These are phyloP conservation scores for Coniferiporia weirii DNA, from an alignment of 1,284 basidiomycete genomes.

Conservation along the genomic window DNA sequence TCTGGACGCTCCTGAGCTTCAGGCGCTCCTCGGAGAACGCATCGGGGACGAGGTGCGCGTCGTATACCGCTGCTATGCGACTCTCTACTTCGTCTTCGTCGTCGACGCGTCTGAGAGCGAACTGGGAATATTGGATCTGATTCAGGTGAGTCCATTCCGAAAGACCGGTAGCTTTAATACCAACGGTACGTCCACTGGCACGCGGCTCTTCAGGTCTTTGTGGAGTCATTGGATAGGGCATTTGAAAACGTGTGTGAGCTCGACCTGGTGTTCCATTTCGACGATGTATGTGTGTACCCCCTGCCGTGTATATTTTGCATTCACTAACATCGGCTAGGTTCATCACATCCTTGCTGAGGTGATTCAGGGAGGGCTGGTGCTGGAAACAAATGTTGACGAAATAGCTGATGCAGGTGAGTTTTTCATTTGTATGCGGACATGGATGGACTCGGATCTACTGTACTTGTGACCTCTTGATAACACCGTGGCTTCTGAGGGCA, in stretches of 20 bases:
- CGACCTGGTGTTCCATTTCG: slow-evolving; percentile 98
- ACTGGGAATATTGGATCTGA: slow-evolving; percentile 92
- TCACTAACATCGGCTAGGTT: slow-evolving; percentile 46
- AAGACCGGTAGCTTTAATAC: not conserved
- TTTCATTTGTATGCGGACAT: not conserved
- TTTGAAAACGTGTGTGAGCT: slow-evolving; percentile 99
- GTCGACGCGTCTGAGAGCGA: slow-evolving; percentile 92
- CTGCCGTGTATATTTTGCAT: not conserved
- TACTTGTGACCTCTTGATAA: not conserved
- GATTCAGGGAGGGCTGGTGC: slow-evolving; percentile 93
- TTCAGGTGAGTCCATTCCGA: slow-evolving; percentile 67
- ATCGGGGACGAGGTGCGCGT: slow-evolving; percentile 58
- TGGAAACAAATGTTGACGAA: slow-evolving; percentile 97
- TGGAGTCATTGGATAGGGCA: slow-evolving; percentile 91
- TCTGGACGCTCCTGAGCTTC: slow-evolving; percentile 86
- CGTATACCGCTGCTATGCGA: slow-evolving; percentile 90
- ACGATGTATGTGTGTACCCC: slow-evolving; percentile 60
- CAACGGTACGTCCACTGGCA: not conserved
- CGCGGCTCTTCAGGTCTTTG: slow-evolving; percentile 67
- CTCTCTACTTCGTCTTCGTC: slow-evolving; percentile 96
- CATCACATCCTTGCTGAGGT: slow-evolving; percentile 94
- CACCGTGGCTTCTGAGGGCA: too few species aligned
- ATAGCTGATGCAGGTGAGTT: slow-evolving; percentile 72
- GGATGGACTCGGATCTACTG: not conserved
- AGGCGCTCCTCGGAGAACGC: slow-evolving; percentile 62